Base-by-base conservation (phyloP, 306 rosid species). In the Herpetospermum pedunculosum region DNA sequence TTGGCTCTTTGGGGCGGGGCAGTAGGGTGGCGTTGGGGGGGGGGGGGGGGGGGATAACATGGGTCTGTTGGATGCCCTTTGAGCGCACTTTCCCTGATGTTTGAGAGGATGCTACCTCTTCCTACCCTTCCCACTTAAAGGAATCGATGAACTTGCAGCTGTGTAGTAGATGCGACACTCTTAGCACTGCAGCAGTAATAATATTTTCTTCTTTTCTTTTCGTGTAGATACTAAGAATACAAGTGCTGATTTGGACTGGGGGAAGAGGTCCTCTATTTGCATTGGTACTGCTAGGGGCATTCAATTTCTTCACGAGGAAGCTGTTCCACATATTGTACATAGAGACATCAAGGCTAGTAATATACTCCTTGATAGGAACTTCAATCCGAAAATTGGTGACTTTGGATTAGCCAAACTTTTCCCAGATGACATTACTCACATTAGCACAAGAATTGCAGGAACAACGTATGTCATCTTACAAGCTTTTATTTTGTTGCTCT, bases 301-400 rank as follows among this genome's bases (percentile, higher is more conserved):
- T 50, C 83, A 82, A 12, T 95, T 79, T 83, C 97, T 95, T 78
- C 99, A 95, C 50, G 99, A 95, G 85, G 99, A 95, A 79, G 86
- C 88, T 73, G 75, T 78, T 46, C 97, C 92, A 3, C 97, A 70
- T 76, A 89, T 91, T 83, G 97, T 95, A 79, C 99, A 95, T 62
- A 83, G 99, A 82, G 99, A 95, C 81, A 91, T 95, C 77, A 95
- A 91, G 86, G 97, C 99, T 40, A 95, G 97, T 76, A 95, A 91
- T 48, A 80, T 95, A 78, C 94, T 95, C 73, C 92, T 95, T 43
- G 99, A 89, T 76, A 65, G 30, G 28, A 84, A 91, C 72, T 84
- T 84, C 8, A 88, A 84, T 76, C 92, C 99, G 2, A 95, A 95
- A 82, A 91, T 95, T 29, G 99, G 99, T 23, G 99, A 95, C 84